These are phyloP conservation scores for Collybia sordida DNA, from an alignment of 768 basidiomycete species.

Conservation along the genomic window DNA sequence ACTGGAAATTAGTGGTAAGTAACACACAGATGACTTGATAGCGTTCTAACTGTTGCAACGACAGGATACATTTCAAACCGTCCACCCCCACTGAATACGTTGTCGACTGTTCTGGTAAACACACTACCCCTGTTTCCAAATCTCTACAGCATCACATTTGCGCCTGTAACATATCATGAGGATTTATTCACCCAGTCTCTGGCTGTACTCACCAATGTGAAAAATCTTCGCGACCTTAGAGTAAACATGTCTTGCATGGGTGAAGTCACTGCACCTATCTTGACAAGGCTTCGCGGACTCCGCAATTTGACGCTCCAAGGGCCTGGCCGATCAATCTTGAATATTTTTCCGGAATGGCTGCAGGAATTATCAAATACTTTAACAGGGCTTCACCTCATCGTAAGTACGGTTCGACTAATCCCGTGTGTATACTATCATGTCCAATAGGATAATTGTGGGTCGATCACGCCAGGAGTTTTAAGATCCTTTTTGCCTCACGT, in stretches of 20 bases:
- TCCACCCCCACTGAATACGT: slow-evolving; percentile 27
- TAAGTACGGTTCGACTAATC: slow-evolving; percentile 18
- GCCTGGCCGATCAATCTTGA: slow-evolving; percentile 40
- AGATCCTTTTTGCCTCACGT: slow-evolving; percentile 41
- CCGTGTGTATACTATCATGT: background rate
- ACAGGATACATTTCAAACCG: slow-evolving; percentile 23
- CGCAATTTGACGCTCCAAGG: slow-evolving; percentile 28
- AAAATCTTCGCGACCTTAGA: slow-evolving; percentile 23
- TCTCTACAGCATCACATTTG: slow-evolving; percentile 30
- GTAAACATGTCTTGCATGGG: slow-evolving; percentile 37
- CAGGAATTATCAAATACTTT: slow-evolving; percentile 30
- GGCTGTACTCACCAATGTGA: slow-evolving; percentile 14
- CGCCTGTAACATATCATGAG: slow-evolving; percentile 31
- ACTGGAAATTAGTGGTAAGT: slow-evolving; percentile 47
- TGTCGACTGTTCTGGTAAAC: slow-evolving; percentile 23
- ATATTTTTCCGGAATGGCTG: slow-evolving; percentile 47
- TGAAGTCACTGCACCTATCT: slow-evolving; percentile 25
- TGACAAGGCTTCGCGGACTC: slow-evolving; percentile 29
- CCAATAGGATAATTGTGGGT: slow-evolving; percentile 57
- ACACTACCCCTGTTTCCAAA: slow-evolving; percentile 31
- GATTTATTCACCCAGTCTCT: slow-evolving; percentile 32
- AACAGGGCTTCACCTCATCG: slow-evolving; percentile 40
- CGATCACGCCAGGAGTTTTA: slow-evolving; percentile 61
- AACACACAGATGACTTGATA: background rate
- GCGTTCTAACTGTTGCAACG: background rate